phyloP scores from a whole-genome alignment of 2,329 filamentous ascomycete genomes.

The Neofusicoccum laricinum region DNA sequence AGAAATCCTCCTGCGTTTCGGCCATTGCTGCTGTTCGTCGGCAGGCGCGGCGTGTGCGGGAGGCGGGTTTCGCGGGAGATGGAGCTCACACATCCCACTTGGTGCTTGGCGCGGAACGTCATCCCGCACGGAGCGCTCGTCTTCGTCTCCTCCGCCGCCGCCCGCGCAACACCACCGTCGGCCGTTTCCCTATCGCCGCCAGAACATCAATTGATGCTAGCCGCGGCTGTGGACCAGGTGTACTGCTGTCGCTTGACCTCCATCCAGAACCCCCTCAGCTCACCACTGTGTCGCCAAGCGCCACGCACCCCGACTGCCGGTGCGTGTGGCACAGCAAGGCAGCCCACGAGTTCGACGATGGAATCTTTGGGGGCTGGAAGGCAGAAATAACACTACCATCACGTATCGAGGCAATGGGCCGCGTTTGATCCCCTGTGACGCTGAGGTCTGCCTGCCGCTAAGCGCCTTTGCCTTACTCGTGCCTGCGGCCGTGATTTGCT shows the following conservation, averaged over 20 bases:
- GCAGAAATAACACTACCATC: not conserved
- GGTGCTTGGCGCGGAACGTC: slow-evolving; percentile 2
- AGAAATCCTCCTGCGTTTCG: slow-evolving; percentile 64
- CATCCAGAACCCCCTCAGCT: not conserved
- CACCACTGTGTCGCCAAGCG: not conserved
- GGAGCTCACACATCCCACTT: not conserved
- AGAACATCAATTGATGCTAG: not conserved
- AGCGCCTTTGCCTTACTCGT: not conserved
- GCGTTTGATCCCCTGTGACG: not conserved
- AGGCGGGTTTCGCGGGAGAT: not conserved
- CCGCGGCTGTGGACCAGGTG: not conserved
- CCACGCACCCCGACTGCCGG: not conserved
- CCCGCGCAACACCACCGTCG: slow-evolving; percentile 3
- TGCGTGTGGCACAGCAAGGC: slow-evolving; percentile 8
- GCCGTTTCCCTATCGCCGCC: not conserved
- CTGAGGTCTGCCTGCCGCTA: not conserved
- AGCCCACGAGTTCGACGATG: not conserved
- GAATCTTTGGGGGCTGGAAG: not conserved
- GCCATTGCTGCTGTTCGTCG: not conserved
- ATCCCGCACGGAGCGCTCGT: slow-evolving; percentile 8
- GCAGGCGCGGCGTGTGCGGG: too few relatives aligned
- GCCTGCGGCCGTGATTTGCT: not conserved
- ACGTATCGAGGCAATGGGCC: not conserved
- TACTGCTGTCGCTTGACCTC: not conserved
- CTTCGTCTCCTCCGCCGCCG: not conserved